Conservation (phyloP, 495 filamentous ascomycete genomes). For the Apodospora peruviana region DNA sequence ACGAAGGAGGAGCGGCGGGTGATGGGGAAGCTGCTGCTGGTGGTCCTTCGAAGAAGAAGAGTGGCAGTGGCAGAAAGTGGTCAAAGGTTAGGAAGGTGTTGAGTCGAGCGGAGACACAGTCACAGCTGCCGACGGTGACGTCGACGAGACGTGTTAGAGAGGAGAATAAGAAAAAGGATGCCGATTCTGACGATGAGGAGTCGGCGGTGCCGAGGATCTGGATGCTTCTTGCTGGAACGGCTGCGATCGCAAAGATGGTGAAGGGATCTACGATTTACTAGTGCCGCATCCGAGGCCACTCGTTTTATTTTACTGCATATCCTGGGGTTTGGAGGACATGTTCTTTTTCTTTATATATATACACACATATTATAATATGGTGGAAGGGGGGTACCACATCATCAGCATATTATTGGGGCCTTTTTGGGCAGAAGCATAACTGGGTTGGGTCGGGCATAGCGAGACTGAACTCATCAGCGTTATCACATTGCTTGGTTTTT, state of each 20-base stretch:
- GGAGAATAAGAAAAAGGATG: not conserved
- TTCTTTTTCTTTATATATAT: no score
- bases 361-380: no score
- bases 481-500: no score
- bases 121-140: not conserved
- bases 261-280: constrained; percentile 8
- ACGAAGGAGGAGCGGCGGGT: not conserved
- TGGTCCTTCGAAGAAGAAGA: not conserved
- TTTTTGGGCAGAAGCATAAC: no score
- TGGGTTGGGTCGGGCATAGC: no score
- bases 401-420: no score
- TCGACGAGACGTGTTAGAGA: not conserved
- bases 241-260: constrained; percentile 18
- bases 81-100: not conserved
- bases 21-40: not conserved
- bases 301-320: no score
- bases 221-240: constrained; percentile 22
- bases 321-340: no score
- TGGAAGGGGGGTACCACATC: no score
- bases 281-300: no score
- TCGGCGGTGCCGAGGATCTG: constrained; percentile 17
- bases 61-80: not conserved
- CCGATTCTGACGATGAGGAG: not conserved
- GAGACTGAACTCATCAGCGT: no score
- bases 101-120: not conserved